phyloP scores from a whole-genome alignment of 306 rosid genomes.

The Abrus pulchellus region DNA sequence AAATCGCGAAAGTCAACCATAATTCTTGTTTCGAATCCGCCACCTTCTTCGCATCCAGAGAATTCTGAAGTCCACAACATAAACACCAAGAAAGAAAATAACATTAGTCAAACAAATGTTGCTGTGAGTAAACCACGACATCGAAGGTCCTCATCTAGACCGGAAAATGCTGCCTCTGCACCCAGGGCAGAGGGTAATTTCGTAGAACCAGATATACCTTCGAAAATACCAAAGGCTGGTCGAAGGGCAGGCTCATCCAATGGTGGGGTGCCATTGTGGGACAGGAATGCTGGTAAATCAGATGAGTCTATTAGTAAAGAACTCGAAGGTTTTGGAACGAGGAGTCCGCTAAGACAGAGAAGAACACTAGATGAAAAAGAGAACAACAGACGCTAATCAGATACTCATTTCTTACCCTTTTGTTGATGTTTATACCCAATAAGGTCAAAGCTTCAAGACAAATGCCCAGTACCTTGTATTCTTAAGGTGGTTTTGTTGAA shows the following conservation, averaged over 20 bases:
- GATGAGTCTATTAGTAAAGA: conserved; percentile 65
- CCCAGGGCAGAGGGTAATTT: conserved; percentile 53
- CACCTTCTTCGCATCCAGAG: conserved; percentile 59
- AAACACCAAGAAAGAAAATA: conserved; percentile 42
- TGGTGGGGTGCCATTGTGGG: conserved; percentile 62
- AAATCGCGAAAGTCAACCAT: conserved; percentile 73
- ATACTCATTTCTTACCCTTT: not conserved
- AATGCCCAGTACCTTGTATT: conserved; percentile 4
- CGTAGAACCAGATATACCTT: conserved; percentile 59
- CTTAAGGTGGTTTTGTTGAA: conserved; percentile 8
- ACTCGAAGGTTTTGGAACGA: conserved; percentile 51
- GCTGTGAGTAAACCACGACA: conserved; percentile 28
- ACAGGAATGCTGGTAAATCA: conserved; percentile 67
- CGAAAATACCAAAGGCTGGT: conserved; percentile 66
- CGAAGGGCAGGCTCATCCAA: conserved; percentile 59
- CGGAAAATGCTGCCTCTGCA: conserved; percentile 52
- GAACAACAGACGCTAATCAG: conserved; percentile 65
- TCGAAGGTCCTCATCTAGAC: conserved; percentile 38
- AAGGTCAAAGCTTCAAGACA: not conserved
- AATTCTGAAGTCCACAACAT: conserved; percentile 33
- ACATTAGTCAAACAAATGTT: conserved; percentile 20
- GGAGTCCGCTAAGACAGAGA: conserved; percentile 58
- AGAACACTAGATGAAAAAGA: conserved; percentile 79
- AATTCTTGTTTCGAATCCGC: conserved; percentile 66
- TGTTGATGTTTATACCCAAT: conserved; percentile 8